Evolutionary conservation across 2,329 filamentous ascomycete genomes (phyloP), one percentile per base, ranked within the genome.

Genomic region (Taxawa tesnikishii): DNA sequence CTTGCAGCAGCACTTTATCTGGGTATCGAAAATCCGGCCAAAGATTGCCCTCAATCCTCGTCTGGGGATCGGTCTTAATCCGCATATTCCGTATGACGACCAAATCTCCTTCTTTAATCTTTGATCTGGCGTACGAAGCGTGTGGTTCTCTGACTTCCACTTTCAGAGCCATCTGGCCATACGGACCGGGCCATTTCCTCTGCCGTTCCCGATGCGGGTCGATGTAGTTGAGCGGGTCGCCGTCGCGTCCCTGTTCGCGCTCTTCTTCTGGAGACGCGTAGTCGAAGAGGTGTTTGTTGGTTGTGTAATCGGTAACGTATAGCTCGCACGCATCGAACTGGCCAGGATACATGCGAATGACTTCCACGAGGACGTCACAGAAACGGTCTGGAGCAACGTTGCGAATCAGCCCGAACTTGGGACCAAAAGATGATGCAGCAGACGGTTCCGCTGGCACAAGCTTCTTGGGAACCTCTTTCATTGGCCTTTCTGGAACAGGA

Each of bases 281-380:
- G 21, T 74, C 55, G 41, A 67, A 77, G 36, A 94, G 75, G 1
- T 47, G 38, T 0, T 62, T 47, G 46, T 94, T 83, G 31, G 71
- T 59, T 0, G 84, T 92, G 52, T 87, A 94, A 54, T 94, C 87
- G 0, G 82, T 80, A 12, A 93, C 60, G 62, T 85, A 85, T 0
- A 94, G 41, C 4, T 73, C 71, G 9, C 70, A 55, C 15, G 61
- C 55, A 28, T 53, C 62, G 24, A 56, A 52, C 15, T 28, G 14
- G 6, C 45, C 50, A 10, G 56, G 47, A 42, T 62, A 71, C 1
- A 66, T 58, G 42, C 68, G 75, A 28, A 85, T 68, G 3, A 93
- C 72, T 47, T 87, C 70, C 2, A 71, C 84, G 12, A 83, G 60
- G 2, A 92, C 49, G 48, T 94, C 74, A 44, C 68, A 73, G 47